These are phyloP conservation scores for Murraya paniculata DNA, from an alignment of 345 rosid genomes.

Conservation along the genomic window DNA sequence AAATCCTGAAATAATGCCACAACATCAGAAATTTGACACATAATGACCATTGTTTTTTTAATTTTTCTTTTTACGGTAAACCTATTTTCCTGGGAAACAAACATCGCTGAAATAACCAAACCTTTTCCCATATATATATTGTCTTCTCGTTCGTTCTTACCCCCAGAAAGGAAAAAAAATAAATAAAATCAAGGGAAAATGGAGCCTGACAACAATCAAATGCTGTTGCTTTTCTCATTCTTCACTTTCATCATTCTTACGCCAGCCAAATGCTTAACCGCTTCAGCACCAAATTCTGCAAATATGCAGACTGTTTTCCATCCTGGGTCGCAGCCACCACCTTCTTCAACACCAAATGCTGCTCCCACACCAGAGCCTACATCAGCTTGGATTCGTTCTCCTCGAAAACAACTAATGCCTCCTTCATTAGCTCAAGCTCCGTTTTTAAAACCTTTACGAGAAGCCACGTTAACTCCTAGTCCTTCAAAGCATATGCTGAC, in stretches of 20 bases:
- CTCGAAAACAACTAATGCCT: background rate
- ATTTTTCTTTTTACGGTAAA: background rate
- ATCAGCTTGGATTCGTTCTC: background rate
- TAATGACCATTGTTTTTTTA: background rate
- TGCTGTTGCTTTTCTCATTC: slow-evolving; percentile 3
- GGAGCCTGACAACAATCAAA: slow-evolving; percentile 14
- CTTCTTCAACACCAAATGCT: no score
- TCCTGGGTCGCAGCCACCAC: background rate
- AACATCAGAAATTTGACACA: background rate
- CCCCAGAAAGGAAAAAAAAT: no score
- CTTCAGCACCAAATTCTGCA: background rate
- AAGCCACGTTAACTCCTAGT: background rate
- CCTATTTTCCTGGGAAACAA: slow-evolving; percentile 13
- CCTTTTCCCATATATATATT: background rate
- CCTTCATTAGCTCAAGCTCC: background rate
- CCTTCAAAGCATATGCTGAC: no score
- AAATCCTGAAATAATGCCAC: background rate
- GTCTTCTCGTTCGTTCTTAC: background rate
- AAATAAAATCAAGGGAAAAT: background rate
- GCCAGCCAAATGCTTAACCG: background rate
- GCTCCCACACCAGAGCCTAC: background rate
- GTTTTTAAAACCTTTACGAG: background rate
- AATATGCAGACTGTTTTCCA: slow-evolving; percentile 5
- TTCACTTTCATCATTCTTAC: slow-evolving; percentile 10
- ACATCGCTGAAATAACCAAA: background rate